A percentile compares a stretch with the other conserved stretches of the same genome.
Evolutionary conservation across 257 asterid species (phyloP).

Genomic region (Pogostemon cablin): DNA sequence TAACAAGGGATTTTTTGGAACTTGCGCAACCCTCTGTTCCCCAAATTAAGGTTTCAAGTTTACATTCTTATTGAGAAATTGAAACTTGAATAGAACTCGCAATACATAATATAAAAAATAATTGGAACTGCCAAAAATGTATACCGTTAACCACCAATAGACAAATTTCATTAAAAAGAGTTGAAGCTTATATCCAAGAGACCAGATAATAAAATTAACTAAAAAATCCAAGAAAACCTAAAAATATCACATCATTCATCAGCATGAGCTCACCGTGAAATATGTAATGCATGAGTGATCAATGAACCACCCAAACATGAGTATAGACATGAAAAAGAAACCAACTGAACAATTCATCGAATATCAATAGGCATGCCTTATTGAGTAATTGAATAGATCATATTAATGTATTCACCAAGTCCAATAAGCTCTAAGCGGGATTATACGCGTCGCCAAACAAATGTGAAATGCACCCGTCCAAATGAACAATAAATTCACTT

Average conservation of each 20-base stretch:
- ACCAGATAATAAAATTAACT: background rate
- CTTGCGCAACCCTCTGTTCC: background rate
- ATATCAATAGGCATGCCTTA: background rate
- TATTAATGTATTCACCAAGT: background rate
- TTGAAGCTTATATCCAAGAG: background rate
- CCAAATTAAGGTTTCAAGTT: background rate
- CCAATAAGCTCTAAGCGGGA: constrained; percentile 8
- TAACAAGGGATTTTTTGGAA: too few species aligned
- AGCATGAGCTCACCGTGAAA: background rate
- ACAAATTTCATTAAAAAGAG: background rate
- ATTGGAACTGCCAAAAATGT: background rate
- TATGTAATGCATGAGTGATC: background rate
- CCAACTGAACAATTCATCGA: constrained; percentile 2
- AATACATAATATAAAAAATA: background rate
- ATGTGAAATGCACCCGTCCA: background rate
- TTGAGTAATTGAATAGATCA: background rate
- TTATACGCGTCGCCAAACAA: background rate
- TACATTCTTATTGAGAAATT: background rate
- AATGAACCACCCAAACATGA: background rate
- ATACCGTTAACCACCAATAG: background rate
- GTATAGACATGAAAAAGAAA: background rate
- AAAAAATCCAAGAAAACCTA: background rate
- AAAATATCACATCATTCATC: background rate
- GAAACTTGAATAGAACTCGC: background rate
- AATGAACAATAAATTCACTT: constrained; percentile 13